Evolutionary conservation across 768 basidiomycete species (phyloP).

Genomic region (Amanita brunnescens): DNA sequence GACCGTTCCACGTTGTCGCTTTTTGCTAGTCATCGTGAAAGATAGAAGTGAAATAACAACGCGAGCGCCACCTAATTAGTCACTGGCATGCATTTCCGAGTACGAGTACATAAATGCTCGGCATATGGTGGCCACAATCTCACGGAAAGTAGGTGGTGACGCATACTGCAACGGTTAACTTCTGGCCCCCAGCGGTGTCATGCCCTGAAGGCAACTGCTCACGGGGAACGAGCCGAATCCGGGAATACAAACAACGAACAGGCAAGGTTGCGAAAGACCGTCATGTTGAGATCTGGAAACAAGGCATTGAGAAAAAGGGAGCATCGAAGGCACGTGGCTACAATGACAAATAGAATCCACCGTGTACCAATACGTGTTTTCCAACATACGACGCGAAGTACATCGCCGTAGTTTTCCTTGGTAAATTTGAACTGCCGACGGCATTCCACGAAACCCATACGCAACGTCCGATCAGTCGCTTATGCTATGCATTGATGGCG

Average conservation of each 20-base stretch:
- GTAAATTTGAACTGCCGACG: too few relatives aligned
- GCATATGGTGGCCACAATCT: too few relatives aligned
- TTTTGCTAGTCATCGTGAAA: conserved; percentile 3
- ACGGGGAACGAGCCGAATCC: conserved; percentile 69
- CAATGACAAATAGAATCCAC: neutral
- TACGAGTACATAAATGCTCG: too few relatives aligned
- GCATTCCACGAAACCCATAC: too few relatives aligned
- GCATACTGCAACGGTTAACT: conserved; percentile 78
- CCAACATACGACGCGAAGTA: too few relatives aligned
- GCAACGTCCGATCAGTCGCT: too few relatives aligned
- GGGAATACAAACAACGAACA: conserved; percentile 56
- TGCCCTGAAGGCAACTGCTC: conserved; percentile 74
- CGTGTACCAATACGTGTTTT: too few relatives aligned
- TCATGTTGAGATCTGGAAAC: conserved; percentile 63
- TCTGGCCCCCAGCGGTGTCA: conserved; percentile 72
- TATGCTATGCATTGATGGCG: too few relatives aligned
- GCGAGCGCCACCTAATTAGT: too few relatives aligned
- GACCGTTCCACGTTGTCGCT: conserved; percentile 5
- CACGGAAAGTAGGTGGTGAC: conserved; percentile 71
- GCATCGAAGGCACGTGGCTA: conserved; percentile 16
- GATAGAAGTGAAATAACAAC: neutral
- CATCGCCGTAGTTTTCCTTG: too few relatives aligned
- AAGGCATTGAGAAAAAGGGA: conserved; percentile 39
- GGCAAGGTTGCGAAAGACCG: conserved; percentile 69
- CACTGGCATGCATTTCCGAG: too few relatives aligned